These are phyloP conservation scores for Babesia gibsoni DNA, from an alignment of 169 alveolate genomes.

Conservation along the genomic window DNA sequence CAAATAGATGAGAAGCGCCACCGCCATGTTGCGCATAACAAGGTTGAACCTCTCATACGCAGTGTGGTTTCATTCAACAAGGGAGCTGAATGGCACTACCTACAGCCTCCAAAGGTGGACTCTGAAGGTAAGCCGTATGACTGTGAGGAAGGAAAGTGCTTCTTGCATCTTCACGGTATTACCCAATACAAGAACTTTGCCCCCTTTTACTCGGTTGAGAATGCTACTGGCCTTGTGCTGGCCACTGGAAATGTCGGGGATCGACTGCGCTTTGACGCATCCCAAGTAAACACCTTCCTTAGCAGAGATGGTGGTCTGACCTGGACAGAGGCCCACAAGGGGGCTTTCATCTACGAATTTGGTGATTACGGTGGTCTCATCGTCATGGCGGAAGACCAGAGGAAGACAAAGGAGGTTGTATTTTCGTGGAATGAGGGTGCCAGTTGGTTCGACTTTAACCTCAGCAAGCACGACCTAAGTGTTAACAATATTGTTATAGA, in stretches of 20 bases:
- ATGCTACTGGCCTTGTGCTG: conserved; percentile 95
- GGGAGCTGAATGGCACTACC: conserved; percentile 95
- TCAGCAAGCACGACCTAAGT: conserved; percentile 84
- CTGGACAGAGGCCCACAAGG: conserved; percentile 96
- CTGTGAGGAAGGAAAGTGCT: conserved; percentile 90
- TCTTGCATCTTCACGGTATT: conserved; percentile 91
- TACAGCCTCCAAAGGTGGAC: conserved; percentile 93
- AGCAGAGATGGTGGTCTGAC: conserved; percentile 98
- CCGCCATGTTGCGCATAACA: conserved; percentile 58
- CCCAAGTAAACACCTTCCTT: conserved; percentile 91
- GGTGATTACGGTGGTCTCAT: conserved; percentile 99
- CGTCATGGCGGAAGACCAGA: conserved; percentile 93
- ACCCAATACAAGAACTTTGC: conserved; percentile 86
- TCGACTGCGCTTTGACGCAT: conserved; percentile 78
- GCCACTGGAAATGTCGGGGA: conserved; percentile 96
- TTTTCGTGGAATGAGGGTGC: conserved; percentile 95
- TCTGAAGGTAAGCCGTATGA: conserved; percentile 86
- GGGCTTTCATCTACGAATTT: conserved; percentile 95
- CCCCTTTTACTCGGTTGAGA: conserved; percentile 93
- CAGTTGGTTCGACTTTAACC: conserved; percentile 92
- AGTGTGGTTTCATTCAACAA: conserved; percentile 95
- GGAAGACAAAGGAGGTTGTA: conserved; percentile 82
- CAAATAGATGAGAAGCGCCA: conserved; percentile 67
- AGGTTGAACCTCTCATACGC: conserved; percentile 75
- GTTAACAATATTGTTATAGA: conserved; percentile 93